Percentiles rank a stretch among this genome's conserved stretches.
Evolutionary conservation across 192 early-diverging fungal genomes (phyloP).

Genomic region (Allomyces macrogynus): DNA sequence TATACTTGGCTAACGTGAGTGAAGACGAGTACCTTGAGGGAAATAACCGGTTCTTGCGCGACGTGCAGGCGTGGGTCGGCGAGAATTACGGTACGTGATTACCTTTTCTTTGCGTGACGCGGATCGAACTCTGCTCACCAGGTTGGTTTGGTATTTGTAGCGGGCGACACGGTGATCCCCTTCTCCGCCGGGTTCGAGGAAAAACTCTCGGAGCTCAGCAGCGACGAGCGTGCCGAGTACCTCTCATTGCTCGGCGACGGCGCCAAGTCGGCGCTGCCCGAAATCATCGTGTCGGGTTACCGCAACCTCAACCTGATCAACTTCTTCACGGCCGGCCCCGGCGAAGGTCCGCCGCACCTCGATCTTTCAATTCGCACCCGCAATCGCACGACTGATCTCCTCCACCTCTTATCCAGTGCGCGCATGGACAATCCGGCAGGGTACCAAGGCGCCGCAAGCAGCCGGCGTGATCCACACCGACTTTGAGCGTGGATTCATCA

Average conservation of each 20-base stretch:
- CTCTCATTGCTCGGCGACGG: constrained; percentile 6
- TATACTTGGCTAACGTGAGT: constrained; percentile 47
- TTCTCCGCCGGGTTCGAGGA: constrained; percentile 42
- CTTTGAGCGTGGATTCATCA: constrained; percentile 55
- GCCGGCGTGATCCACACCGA: constrained; percentile 47
- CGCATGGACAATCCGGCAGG: constrained; percentile 55
- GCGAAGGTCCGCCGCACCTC: constrained; percentile 15
- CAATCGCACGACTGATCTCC: too few species aligned
- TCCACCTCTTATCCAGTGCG: constrained; percentile 18
- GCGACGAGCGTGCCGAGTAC: constrained; percentile 21
- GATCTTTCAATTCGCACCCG: too few species aligned
- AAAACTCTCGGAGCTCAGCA: constrained; percentile 15
- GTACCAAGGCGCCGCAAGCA: constrained; percentile 50
- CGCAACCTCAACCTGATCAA: constrained; percentile 46
- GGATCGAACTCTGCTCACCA: too few species aligned
- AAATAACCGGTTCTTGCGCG: constrained; percentile 38
- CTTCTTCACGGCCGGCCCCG: constrained; percentile 55
- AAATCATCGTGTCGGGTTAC: constrained; percentile 48
- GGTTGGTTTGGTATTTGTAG: background rate
- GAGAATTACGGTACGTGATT: constrained; percentile 25
- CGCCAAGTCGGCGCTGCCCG: constrained; percentile 28
- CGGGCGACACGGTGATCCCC: constrained; percentile 44
- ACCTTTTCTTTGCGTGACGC: too few species aligned
- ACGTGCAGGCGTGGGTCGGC: constrained; percentile 50
- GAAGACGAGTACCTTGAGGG: constrained; percentile 42